These are phyloP conservation scores for Pueraria montana DNA, from an alignment of 306 rosid species.

Conservation along the genomic window DNA sequence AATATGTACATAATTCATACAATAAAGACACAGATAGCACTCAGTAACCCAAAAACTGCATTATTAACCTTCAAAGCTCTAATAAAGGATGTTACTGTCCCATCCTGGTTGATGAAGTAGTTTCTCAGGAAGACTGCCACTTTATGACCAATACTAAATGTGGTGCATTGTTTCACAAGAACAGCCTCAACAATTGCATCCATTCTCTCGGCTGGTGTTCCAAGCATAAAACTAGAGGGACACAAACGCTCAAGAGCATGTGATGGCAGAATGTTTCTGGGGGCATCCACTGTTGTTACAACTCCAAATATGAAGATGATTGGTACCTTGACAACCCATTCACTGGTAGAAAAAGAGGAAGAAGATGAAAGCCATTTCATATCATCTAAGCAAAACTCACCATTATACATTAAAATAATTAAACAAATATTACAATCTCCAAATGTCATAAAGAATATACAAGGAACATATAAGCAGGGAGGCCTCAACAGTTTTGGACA, in stretches of 20 bases:
- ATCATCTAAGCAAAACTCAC: slow-evolving; percentile 40
- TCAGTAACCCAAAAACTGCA: slow-evolving; percentile 36
- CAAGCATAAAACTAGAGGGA: slow-evolving; percentile 69
- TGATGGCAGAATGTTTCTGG: slow-evolving; percentile 70
- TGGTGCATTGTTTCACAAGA: slow-evolving; percentile 75
- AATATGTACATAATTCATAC: slow-evolving; percentile 30
- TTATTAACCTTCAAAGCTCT: slow-evolving; percentile 89
- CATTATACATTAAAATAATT: slow-evolving; percentile 30
- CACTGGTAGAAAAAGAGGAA: slow-evolving; percentile 61
- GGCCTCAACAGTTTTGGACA: slow-evolving; percentile 20
- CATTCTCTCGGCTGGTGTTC: slow-evolving; percentile 87
- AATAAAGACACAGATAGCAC: slow-evolving; percentile 35
- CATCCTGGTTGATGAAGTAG: slow-evolving; percentile 91
- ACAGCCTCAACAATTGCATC: slow-evolving; percentile 91
- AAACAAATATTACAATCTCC: slow-evolving; percentile 25
- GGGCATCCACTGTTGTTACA: slow-evolving; percentile 84
- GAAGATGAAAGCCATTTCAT: slow-evolving; percentile 27
- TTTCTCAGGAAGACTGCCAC: slow-evolving; percentile 84
- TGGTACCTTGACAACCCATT: slow-evolving; percentile 91
- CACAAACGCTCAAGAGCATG: slow-evolving; percentile 79
- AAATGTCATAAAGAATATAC: slow-evolving; percentile 24
- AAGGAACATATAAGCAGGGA: slow-evolving; percentile 7
- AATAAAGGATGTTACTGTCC: slow-evolving; percentile 85
- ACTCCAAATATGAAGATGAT: slow-evolving; percentile 88
- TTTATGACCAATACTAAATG: slow-evolving; percentile 79